A percentile compares a stretch with the other conserved stretches of the same genome.
phyloP scores from a whole-genome alignment of 2,329 filamentous ascomycete species.

The Tothia fuscella region DNA sequence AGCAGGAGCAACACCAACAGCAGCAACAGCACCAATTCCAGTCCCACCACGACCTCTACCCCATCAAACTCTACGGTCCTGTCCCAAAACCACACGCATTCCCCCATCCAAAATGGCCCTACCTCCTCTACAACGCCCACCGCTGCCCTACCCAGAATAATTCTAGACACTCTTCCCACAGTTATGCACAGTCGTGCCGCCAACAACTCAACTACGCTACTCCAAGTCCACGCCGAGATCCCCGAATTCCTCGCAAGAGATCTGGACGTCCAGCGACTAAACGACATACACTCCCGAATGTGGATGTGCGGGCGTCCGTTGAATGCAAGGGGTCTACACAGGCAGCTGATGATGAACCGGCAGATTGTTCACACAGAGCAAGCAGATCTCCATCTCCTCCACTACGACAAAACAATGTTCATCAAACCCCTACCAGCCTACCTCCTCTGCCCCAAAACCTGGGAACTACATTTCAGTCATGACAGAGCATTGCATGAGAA shows the following conservation, averaged over 20 bases:
- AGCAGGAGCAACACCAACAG: too few relatives aligned
- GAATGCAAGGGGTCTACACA: constrained; percentile 14
- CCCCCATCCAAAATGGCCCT: background rate
- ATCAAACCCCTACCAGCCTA: constrained; percentile 10
- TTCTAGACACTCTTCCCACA: constrained; percentile 1
- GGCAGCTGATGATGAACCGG: constrained; percentile 2
- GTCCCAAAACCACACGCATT: background rate
- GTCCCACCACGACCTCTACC: background rate
- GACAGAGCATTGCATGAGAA: constrained; percentile 1
- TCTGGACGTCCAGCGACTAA: constrained; percentile 7
- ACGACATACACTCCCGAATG: constrained; percentile 7
- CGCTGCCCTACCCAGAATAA: background rate
- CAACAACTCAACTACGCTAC: background rate
- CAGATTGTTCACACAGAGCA: constrained; percentile 5
- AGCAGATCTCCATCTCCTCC: constrained; percentile 11
- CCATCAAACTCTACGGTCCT: background rate
- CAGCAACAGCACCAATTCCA: background rate
- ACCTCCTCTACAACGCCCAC: background rate
- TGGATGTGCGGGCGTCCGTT: constrained; percentile 14
- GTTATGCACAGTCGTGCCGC: background rate
- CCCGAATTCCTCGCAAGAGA: background rate
- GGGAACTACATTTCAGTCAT: background rate
- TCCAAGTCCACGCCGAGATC: background rate
- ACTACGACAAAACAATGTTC: background rate
- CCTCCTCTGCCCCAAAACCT: constrained; percentile 5